Evolutionary conservation across 208 protist genomes (phyloP), one percentile per base, ranked within the genome.

Genomic region (Trypanosoma scelopori): DNA sequence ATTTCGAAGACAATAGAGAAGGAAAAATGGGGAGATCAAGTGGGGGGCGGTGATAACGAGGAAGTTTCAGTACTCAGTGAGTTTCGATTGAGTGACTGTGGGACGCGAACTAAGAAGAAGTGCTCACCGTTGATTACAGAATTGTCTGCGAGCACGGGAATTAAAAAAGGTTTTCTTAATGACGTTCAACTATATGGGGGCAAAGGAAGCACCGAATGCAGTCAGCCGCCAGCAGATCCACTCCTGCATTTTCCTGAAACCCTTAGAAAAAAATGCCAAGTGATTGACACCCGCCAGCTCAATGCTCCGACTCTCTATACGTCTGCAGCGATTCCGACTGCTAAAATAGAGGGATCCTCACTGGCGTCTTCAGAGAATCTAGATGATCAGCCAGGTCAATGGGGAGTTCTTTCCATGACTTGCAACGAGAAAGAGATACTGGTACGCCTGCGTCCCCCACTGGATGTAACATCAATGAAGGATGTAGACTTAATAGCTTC

Each of bases 101-200:
- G 42, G 15, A 35, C 18, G 13, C 49, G 66, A 23, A 23, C 4
- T 12, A 51, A 71, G 18, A 65, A 37, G 22, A 61, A 37, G n/a
- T 75, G 55, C 18, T 45, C 73, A 27, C 77, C 84, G 16, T 61
- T 89, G 4, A 78, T 93, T 20, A 77, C 67, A 23, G 87, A 93
- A 51, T 74, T 93, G 53, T 69, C 82, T 23, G 11, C 64, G 27
- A 66, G 68, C 18, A 72, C 50, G 16, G 84, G 78, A 16, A 83
- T 94, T 49, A 75, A 79, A 48, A 92, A 90, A 59, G 89, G 89
- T 0, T 95, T 95, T 62, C 65, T 93, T 41, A 57, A 62, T 35
- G 69, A 71, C 48, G 50, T n/a, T 30, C 53, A 58, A 57, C 60
- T 95, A 42, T 95, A 95, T 61, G 82, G 78, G 1, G 67, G 64